phyloP scores from a whole-genome alignment of 208 protist species.

The Crithidia fasciculata region DNA sequence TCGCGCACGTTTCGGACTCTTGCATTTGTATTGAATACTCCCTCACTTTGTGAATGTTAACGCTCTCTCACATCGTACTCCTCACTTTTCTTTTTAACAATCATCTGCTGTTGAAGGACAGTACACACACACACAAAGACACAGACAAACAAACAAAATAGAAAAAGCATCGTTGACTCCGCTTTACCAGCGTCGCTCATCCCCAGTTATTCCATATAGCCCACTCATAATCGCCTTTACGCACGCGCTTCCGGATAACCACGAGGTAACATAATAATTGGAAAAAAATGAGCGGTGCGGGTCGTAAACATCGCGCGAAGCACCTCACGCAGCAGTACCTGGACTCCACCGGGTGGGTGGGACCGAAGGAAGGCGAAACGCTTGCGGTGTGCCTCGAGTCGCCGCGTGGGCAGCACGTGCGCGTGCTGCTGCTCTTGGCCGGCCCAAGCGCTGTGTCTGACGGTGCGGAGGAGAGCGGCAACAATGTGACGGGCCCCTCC shows the following conservation, averaged over 20 bases:
- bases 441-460: neutral
- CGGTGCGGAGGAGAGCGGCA: neutral
- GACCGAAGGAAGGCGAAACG: constrained; percentile 47
- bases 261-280: too few species aligned
- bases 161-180: neutral
- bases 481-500: neutral
- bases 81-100: neutral
- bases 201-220: neutral
- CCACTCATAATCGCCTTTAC: neutral
- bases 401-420: constrained; percentile 77
- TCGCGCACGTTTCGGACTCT: too few species aligned
- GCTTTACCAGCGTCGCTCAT: neutral
- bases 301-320: constrained; percentile 86
- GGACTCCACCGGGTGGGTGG: constrained; percentile 57
- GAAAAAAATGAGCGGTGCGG: constrained; percentile 70
- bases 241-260: too few species aligned
- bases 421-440: constrained; percentile 48
- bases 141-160: neutral
- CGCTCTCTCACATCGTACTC: neutral
- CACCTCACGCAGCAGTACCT: constrained; percentile 82
- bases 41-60: too few species aligned
- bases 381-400: constrained; percentile 77
- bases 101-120: too few species aligned
- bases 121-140: too few species aligned
- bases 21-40: too few species aligned